Conservation (phyloP, 371 early-diverging fungal genomes). For the Mucor plumbeus region DNA sequence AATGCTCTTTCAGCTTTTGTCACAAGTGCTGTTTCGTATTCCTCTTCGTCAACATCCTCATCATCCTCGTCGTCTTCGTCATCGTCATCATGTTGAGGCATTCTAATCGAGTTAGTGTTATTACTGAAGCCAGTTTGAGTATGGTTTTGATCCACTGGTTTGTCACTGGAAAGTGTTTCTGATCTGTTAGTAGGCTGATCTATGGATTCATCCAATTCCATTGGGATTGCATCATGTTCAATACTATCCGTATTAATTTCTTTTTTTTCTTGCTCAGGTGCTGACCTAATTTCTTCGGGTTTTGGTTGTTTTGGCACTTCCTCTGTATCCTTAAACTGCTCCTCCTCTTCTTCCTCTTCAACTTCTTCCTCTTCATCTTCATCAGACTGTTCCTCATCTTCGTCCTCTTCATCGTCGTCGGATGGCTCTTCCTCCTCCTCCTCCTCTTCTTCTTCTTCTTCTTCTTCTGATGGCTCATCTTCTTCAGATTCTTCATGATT, state of each 20-base stretch:
- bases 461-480: conserved; percentile 15
- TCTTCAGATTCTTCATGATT: conserved; percentile 8
- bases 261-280: background rate
- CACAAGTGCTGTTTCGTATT: conserved; percentile 21
- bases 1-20: conserved; percentile 37
- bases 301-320: background rate
- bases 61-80: conserved; percentile 3
- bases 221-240: background rate
- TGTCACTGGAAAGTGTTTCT: background rate
- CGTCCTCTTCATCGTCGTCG: conserved; percentile 11
- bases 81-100: conserved; percentile 4
- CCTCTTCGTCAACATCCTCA: conserved; percentile 19
- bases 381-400: conserved; percentile 6
- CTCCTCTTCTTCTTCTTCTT: conserved; percentile 13
- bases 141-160: background rate
- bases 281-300: background rate
- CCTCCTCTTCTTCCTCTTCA: conserved; percentile 11
- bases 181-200: background rate
- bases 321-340: conserved; percentile 16
- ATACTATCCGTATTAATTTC: background rate
- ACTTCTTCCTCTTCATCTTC: conserved; percentile 17
- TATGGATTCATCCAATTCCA: background rate
- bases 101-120: background rate
- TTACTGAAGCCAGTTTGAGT: background rate
- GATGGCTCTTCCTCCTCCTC: conserved; percentile 10